Evolutionary conservation across 108 stramenopile species (phyloP).

Genomic region (Nannochloropsis salina): DNA sequence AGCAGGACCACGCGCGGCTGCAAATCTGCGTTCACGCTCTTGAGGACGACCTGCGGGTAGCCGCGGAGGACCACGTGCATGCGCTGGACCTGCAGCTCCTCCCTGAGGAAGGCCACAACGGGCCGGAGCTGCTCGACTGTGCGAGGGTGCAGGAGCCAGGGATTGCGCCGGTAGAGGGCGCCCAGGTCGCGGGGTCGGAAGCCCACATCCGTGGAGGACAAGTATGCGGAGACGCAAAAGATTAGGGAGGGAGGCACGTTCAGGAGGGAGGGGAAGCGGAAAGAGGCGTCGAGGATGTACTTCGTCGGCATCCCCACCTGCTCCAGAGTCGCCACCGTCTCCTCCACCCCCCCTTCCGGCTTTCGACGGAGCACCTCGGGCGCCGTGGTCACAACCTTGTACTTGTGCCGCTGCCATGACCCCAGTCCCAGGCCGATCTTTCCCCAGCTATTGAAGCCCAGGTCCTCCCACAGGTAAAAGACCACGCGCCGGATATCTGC

Average conservation of each 20-base stretch:
- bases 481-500: background rate
- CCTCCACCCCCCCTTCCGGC: constrained; percentile 18
- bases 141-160: constrained; percentile 1
- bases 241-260: background rate
- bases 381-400: background rate
- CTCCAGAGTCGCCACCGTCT: background rate
- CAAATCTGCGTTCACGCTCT: background rate
- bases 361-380: background rate
- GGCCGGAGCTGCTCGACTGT: background rate
- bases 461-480: constrained; percentile 14
- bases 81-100: background rate
- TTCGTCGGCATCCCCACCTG: constrained; percentile 1
- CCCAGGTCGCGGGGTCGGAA: background rate
- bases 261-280: constrained; percentile 7
- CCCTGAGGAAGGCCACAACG: background rate
- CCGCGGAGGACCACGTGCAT: constrained; percentile 16
- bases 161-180: background rate
- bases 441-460: background rate
- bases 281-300: background rate
- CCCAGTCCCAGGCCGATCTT: background rate
- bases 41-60: background rate
- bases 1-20: constrained; percentile 3
- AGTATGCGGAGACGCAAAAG: background rate
- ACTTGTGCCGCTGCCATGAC: constrained; percentile 14
- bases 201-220: background rate